Evolutionary conservation across 2,329 filamentous ascomycete genomes (phyloP), one percentile per base, ranked within the genome.

Genomic region (Cladosporium sp.): DNA sequence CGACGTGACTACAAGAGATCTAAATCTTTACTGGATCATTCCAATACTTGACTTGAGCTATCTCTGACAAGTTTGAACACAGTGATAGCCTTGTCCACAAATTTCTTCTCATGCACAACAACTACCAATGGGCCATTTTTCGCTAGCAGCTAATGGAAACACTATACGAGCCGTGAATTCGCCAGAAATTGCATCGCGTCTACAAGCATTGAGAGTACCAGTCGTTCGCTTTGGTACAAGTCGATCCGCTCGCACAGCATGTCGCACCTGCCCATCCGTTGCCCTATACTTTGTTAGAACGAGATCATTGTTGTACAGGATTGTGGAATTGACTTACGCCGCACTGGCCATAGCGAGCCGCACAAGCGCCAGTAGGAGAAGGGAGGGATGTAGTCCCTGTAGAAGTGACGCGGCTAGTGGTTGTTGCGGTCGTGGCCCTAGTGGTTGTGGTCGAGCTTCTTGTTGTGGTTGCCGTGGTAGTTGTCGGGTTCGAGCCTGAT

Each of bases 141-240:
- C n/a, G 16, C 40, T 46, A 21, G 37, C 18, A 44, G 18, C 18
- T n/a, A n/a, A n/a, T 16, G 18, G 37, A 8, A 16, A n/a, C 37
- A n/a, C 37, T 6, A 18, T 44, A n/a, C 18, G n/a, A 11, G n/a
- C n/a, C 12, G 8, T 23, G 8, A 3, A 12, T 10, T 10, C 40
- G 40, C 40, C n/a, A 12, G 5, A 11, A 4, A 11, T 12, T 18
- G 5, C 37, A 44, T 46, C 40, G n/a, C n/a, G 4, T 46, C 40
- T 46, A 55, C 52, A 71, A 53, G 62, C 76, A 78, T 68, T 78
- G 76, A 1, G 70, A 73, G 64, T 76, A 78, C 60, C 71, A 77
- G 0, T 68, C 57, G 66, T 73, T 76, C 14, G 56, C 35, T 21
- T 31, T 63, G 18, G 66, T 66, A 67, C 75, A 78, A 33, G 66